Percentiles rank a stretch among this genome's conserved stretches.
Conservation (phyloP, 805 yeast genomes). For the Teunomyces barrocoloradensis region DNA sequence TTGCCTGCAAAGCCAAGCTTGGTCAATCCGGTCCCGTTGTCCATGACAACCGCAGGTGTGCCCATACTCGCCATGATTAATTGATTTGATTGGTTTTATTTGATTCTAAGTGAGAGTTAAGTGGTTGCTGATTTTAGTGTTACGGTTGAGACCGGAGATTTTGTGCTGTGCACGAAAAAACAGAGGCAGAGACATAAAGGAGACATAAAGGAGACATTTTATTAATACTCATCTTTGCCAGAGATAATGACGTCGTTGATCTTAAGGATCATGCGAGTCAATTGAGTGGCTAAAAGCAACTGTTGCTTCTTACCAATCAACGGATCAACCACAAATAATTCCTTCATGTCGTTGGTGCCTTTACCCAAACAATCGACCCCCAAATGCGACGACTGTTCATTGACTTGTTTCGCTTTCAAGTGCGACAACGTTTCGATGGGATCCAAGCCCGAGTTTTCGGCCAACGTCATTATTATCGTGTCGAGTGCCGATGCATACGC, state of each 20-base stretch:
- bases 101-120: neutral
- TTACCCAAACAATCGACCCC: conserved; percentile 95
- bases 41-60: conserved; percentile 96
- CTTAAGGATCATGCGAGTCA: conserved; percentile 96
- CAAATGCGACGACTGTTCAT: conserved; percentile 62
- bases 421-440: conserved; percentile 87
- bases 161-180: conserved; percentile 3
- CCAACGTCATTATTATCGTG: conserved; percentile 87
- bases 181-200: too few species aligned
- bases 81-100: too few species aligned
- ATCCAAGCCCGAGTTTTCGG: conserved; percentile 94
- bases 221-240: conserved; percentile 71
- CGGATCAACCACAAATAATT: conserved; percentile 93
- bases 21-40: conserved; percentile 97
- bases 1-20: conserved; percentile 98
- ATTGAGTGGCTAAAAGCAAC: conserved; percentile 90
- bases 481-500: conserved; percentile 92
- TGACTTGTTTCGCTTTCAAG: conserved; percentile 81
- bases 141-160: neutral
- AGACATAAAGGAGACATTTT: neutral
- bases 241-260: conserved; percentile 94
- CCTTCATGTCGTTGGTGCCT: conserved; percentile 90
- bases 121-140: neutral
- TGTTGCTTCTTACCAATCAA: conserved; percentile 97
- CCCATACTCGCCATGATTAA: conserved; percentile 56